Evolutionary conservation across 768 basidiomycete genomes (phyloP).

Genomic region (Termitomyces bulborhizus): DNA sequence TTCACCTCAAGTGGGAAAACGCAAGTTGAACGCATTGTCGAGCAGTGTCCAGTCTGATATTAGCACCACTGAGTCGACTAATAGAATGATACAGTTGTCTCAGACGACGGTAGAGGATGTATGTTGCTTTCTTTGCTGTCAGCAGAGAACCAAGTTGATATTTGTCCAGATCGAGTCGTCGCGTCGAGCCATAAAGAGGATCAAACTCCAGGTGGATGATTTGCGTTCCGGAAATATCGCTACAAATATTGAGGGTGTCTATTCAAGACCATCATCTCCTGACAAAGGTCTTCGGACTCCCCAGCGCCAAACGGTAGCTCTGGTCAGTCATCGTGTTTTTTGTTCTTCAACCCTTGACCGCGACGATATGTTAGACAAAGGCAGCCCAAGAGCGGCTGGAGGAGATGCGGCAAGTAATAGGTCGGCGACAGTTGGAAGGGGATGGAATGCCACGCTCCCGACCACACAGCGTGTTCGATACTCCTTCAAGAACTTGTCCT

Average conservation of each 20-base stretch:
- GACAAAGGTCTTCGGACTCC: slow-evolving; percentile 47
- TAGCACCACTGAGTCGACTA: slow-evolving; percentile 29
- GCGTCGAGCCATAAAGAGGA: slow-evolving; percentile 64
- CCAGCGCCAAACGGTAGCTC: slow-evolving; percentile 32
- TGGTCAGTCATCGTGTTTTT: slow-evolving; percentile 28
- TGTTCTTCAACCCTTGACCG: not conserved
- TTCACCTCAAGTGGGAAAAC: slow-evolving; percentile 45
- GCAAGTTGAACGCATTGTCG: slow-evolving; percentile 25
- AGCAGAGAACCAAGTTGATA: not conserved
- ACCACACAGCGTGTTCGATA: slow-evolving; percentile 33
- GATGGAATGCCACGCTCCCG: slow-evolving; percentile 46
- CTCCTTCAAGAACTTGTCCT: slow-evolving; percentile 16
- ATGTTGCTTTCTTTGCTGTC: slow-evolving; percentile 16
- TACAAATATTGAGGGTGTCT: slow-evolving; percentile 22
- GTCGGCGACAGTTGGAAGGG: slow-evolving; percentile 38
- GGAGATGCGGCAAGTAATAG: slow-evolving; percentile 76
- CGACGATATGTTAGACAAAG: slow-evolving; percentile 41
- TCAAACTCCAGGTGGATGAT: slow-evolving; percentile 63
- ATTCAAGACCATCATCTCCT: slow-evolving; percentile 49
- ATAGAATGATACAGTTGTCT: slow-evolving; percentile 41
- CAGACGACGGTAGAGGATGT: slow-evolving; percentile 66
- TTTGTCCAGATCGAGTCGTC: slow-evolving; percentile 60
- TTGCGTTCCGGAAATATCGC: slow-evolving; percentile 19
- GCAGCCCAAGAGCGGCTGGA: slow-evolving; percentile 76
- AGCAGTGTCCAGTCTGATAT: slow-evolving; percentile 16